Evolutionary conservation across 1,284 basidiomycete genomes (phyloP), one percentile per base, ranked within the genome.

Genomic region (Ceratobasidium theobromae): DNA sequence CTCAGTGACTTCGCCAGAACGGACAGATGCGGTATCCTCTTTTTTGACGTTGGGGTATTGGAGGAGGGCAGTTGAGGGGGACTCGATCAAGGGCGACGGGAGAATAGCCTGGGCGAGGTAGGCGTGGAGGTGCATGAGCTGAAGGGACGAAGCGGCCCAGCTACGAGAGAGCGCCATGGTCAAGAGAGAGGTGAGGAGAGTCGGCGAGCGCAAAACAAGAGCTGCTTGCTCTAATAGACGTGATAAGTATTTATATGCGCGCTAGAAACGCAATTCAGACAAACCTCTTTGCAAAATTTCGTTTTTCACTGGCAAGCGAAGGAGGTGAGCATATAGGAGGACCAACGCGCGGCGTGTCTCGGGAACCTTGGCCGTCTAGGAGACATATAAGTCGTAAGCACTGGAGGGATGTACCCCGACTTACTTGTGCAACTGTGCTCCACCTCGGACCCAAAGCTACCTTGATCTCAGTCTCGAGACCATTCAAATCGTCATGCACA

Each of bases 161-260:
- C 87, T 95, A 73, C 95, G 92, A 0, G 95, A 84, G 23, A 91
- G 82, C 0, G 89, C 82, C 72, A 98, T 93, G 71, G 87, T 90
- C 67, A 95, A 81, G 52, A 98, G 80, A 0, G 93, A 91, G 64
- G 85, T 89, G 33, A 98, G 82, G 3, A 97, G 78, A n/a, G 81
- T 75, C 2, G 91, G 91, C 0, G 84, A 82, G 70, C 86, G 85
- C 1, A 91, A 80, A 16, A 95, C 80, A 40, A 95, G 73, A 62
- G 81, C 73, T 16, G 79, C 78, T 82, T 90, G 90, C 67, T 88
- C 91, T 90, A 71, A 4, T 51, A 66, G 25, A 69, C 46, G 40
- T 21, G 16, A n/a, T 27, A 8, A 35, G 35, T 33, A 33, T 55
- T 23, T 66, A 27, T 23, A 30, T 23, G 18, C n/a, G 57, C n/a